Conservation (phyloP, 805 yeast species). For the Lipomyces mesembrius region DNA sequence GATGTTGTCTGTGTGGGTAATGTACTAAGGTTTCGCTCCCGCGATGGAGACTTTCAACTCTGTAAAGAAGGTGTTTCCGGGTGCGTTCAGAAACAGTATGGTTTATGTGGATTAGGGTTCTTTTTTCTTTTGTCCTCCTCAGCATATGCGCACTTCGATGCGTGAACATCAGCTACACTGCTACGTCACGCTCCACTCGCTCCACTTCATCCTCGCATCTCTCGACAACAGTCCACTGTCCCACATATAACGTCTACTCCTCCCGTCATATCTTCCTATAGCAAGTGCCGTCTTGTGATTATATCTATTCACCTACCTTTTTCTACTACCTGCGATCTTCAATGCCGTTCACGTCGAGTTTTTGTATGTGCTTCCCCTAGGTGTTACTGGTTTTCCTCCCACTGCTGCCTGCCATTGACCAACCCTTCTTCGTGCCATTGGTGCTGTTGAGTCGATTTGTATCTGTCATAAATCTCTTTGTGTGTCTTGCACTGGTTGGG, state of each 20-base stretch:
- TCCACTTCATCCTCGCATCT: conserved; percentile 1
- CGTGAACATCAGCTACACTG: background rate
- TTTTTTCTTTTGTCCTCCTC: background rate
- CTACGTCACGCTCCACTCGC: conserved; percentile 1
- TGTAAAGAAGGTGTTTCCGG: background rate
- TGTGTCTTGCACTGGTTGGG: background rate
- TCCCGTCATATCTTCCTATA: background rate
- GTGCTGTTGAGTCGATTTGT: background rate
- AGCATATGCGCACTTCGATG: background rate
- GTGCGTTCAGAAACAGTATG: background rate
- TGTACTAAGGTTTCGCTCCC: no score
- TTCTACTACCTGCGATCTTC: background rate
- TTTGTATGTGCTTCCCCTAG: background rate
- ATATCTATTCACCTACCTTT: background rate
- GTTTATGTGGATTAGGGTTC: background rate
- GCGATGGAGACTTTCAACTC: no score
- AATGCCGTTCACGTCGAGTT: conserved; percentile 1
- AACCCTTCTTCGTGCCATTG: background rate
- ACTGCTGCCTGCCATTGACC: background rate
- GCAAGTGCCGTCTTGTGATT: background rate
- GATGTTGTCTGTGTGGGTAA: no score
- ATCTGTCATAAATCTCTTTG: background rate
- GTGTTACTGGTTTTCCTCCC: background rate
- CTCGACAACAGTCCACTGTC: background rate
- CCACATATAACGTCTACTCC: background rate